Percentiles rank a stretch among this genome's conserved stretches.
Evolutionary conservation across 371 early-diverging fungal species (phyloP).

Genomic region (Capillidium heterosporum): DNA sequence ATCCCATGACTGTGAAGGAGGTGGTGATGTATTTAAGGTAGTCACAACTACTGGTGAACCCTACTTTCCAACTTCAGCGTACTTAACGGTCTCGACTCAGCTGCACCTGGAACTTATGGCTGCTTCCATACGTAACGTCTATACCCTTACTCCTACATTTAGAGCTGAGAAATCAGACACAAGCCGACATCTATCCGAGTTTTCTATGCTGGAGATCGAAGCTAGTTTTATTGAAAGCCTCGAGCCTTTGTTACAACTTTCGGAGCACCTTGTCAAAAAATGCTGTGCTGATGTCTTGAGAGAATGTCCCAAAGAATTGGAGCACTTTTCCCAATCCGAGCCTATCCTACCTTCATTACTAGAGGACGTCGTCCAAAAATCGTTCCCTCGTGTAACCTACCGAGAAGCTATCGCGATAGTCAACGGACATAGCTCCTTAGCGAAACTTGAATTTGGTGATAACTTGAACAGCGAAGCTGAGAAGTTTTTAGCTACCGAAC

Average conservation of each 20-base stretch:
- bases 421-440: conserved; percentile 8
- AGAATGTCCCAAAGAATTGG: conserved; percentile 18
- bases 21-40: conserved; percentile 69
- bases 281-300: neutral
- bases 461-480: conserved; percentile 79
- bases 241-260: conserved; percentile 29
- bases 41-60: conserved; percentile 8
- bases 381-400: conserved; percentile 62
- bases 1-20: conserved; percentile 83
- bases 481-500: conserved; percentile 43
- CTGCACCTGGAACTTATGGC: conserved; percentile 72
- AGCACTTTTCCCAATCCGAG: conserved; percentile 11
- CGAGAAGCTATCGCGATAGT: conserved; percentile 61
- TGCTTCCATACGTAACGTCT: conserved; percentile 57
- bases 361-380: conserved; percentile 17
- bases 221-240: conserved; percentile 44
- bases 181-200: conserved; percentile 78
- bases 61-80: conserved; percentile 59
- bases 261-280: conserved; percentile 14
- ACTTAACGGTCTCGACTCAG: conserved; percentile 78
- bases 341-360: conserved; percentile 10
- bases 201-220: conserved; percentile 93
- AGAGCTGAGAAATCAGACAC: conserved; percentile 74
- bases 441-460: conserved; percentile 39
- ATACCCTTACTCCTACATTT: conserved; percentile 72